These are phyloP conservation scores for Alloteropsis semialata DNA, from an alignment of 176 grass and related monocot species.

Conservation along the genomic window DNA sequence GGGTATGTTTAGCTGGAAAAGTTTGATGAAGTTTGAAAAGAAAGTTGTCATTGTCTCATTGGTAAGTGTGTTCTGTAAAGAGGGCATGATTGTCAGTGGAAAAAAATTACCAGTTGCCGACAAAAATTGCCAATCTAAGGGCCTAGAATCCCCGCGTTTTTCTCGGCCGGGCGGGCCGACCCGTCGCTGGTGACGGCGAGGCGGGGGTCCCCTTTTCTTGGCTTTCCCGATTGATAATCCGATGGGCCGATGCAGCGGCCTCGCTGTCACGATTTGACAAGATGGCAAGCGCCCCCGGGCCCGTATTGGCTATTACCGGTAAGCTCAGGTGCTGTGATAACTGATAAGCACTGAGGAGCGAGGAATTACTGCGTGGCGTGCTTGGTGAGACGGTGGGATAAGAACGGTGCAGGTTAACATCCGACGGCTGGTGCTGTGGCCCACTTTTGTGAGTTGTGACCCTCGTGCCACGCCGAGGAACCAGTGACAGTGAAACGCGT, in stretches of 20 bases:
- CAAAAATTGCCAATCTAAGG: too few species aligned
- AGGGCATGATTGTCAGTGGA: too few species aligned
- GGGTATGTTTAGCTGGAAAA: too few species aligned
- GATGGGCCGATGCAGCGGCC: neutral
- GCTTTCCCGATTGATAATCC: neutral
- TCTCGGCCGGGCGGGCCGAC: neutral
- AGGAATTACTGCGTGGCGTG: neutral
- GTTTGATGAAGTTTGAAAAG: too few species aligned
- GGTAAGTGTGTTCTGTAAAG: too few species aligned
- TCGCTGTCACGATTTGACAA: neutral
- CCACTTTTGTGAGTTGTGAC: too few species aligned
- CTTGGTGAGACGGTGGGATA: neutral
- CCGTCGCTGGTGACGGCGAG: neutral
- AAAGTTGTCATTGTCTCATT: too few species aligned
- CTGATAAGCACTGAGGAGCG: neutral
- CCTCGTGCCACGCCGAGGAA: neutral
- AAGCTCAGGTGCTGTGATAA: neutral
- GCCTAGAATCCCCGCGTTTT: neutral
- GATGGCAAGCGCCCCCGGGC: neutral
- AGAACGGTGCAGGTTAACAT: slow-evolving; percentile 3
- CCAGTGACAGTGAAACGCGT: neutral
- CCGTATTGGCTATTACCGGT: neutral
- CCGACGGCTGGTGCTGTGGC: neutral
- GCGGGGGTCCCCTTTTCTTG: neutral
- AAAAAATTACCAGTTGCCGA: too few species aligned